Percentiles rank a stretch among this genome's conserved stretches.
phyloP scores from a whole-genome alignment of 2,329 filamentous ascomycete genomes.

The Periconia digitata region DNA sequence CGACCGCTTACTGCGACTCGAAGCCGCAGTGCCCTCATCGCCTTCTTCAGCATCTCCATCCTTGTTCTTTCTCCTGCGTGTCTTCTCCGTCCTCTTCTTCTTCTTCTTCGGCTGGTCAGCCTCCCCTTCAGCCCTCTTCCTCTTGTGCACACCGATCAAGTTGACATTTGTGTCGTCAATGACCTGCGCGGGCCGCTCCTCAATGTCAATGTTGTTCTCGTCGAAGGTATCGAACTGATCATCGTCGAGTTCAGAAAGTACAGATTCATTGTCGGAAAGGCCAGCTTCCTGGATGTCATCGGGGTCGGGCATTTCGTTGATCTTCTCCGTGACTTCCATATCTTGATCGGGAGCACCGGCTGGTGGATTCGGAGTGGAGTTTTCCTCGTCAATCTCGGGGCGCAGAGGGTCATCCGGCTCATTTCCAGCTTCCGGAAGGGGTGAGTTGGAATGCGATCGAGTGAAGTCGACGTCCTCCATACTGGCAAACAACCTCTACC shows the following conservation, averaged over 20 bases:
- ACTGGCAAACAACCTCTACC: not conserved
- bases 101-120: conserved; percentile 67
- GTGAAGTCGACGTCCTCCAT: conserved; percentile 50
- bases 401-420: conserved; percentile 50
- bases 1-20: conserved; percentile 56
- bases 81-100: conserved; percentile 62
- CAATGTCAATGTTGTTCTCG: conserved; percentile 61
- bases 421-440: conserved; percentile 50
- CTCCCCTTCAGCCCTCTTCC: conserved; percentile 63
- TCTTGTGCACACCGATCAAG: conserved; percentile 63
- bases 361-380: conserved; percentile 48
- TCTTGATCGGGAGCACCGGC: conserved; percentile 47
- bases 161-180: conserved; percentile 65
- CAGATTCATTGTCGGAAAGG: conserved; percentile 62
- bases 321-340: conserved; percentile 47
- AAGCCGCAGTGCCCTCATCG: conserved; percentile 51
- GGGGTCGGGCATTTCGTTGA: conserved; percentile 38
- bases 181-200: conserved; percentile 59
- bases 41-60: conserved; percentile 50
- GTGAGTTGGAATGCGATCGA: conserved; percentile 41
- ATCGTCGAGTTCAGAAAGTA: conserved; percentile 66
- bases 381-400: conserved; percentile 53
- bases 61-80: conserved; percentile 53
- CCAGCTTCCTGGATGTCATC: conserved; percentile 44
- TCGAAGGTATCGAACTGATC: conserved; percentile 68